Evolutionary conservation across 129 eudicot species (phyloP).

Genomic region (Saussurea involucrata): DNA sequence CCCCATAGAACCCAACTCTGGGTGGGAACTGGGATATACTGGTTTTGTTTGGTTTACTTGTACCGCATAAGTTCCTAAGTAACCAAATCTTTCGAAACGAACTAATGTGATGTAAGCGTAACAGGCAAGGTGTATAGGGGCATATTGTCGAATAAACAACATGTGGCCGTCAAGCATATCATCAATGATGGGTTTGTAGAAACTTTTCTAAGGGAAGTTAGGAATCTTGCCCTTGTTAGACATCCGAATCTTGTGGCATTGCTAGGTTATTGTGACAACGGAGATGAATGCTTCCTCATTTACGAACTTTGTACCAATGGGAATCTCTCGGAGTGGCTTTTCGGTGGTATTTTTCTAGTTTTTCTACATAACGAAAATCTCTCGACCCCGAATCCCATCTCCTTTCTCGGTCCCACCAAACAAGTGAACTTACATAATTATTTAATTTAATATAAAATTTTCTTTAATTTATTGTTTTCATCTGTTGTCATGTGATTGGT

Average conservation of each 20-base stretch:
- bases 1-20: background rate
- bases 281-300: constrained; percentile 53
- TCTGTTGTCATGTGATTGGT: background rate
- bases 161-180: constrained; percentile 62
- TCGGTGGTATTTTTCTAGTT: constrained; percentile 31
- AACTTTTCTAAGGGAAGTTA: constrained; percentile 58
- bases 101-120: constrained; percentile 6
- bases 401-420: background rate
- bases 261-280: constrained; percentile 55
- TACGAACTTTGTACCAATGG: constrained; percentile 66
- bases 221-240: constrained; percentile 49
- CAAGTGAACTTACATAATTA: background rate
- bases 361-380: background rate
- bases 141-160: constrained; percentile 33
- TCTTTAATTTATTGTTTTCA: too few species aligned
- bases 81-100: background rate
- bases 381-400: background rate
- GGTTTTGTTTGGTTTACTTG: background rate
- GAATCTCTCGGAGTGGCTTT: constrained; percentile 63
- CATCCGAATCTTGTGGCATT: constrained; percentile 69
- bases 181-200: constrained; percentile 46
- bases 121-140: constrained; percentile 68
- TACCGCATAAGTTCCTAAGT: background rate
- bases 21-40: background rate
- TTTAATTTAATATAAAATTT: too few species aligned